Evolutionary conservation across 192 early-diverging fungal genomes (phyloP).

Genomic region (Kickxella alabastrina): DNA sequence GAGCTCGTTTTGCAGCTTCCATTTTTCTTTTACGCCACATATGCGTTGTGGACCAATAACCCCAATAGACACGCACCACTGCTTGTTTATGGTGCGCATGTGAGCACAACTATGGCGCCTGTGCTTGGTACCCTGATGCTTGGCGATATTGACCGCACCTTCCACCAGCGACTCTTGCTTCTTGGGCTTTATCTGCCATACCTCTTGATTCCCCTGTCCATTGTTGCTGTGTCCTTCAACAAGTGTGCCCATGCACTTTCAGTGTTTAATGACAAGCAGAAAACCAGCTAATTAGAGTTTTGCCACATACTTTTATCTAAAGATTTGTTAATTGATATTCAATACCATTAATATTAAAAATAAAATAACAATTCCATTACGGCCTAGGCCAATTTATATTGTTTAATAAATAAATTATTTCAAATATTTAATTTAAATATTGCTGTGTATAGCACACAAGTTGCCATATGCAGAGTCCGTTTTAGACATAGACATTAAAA

Average conservation of each 20-base stretch:
- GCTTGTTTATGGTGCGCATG: slow-evolving; percentile 67
- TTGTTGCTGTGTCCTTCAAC: slow-evolving; percentile 42
- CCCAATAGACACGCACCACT: slow-evolving; percentile 44
- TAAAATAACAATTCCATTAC: no score
- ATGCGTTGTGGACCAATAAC: slow-evolving; percentile 51
- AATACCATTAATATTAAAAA: no score
- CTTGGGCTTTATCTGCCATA: slow-evolving; percentile 65
- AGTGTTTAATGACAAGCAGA: background rate
- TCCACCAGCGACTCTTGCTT: slow-evolving; percentile 38
- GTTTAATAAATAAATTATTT: no score
- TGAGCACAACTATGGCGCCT: slow-evolving; percentile 64
- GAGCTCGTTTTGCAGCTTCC: slow-evolving; percentile 67
- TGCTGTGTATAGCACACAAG: no score
- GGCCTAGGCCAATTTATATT: no score
- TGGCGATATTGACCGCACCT: slow-evolving; percentile 47
- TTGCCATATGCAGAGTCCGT: no score
- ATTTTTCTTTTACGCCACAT: slow-evolving; percentile 62
- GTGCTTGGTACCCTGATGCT: slow-evolving; percentile 55
- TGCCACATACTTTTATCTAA: background rate
- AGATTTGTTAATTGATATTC: no score
- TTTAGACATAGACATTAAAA: no score
- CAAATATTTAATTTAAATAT: no score
- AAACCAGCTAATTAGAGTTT: background rate
- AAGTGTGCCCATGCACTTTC: slow-evolving; percentile 15
- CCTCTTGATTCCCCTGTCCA: slow-evolving; percentile 58